A percentile compares a stretch with the other conserved stretches of the same genome.
Conservation (phyloP, 768 basidiomycete species). For the Tremella yokohamensis region DNA sequence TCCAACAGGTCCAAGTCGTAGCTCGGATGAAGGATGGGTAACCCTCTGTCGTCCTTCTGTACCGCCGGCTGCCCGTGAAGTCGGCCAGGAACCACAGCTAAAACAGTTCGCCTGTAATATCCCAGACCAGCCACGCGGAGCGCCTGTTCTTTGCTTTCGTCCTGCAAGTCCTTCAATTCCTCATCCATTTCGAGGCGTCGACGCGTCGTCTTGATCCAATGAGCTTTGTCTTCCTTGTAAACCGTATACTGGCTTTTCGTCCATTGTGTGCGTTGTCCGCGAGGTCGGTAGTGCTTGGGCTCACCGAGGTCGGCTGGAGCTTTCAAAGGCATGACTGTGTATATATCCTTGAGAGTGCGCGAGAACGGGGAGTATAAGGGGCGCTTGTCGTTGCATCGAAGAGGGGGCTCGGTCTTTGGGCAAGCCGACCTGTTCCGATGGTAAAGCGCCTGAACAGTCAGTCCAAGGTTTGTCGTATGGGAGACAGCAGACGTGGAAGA, state of each 20-base stretch:
- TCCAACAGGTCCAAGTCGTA: no score
- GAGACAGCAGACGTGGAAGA: conserved; percentile 25
- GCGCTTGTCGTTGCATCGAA: no score
- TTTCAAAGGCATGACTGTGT: no score
- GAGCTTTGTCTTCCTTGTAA: conserved; percentile 26
- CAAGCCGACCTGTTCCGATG: no score
- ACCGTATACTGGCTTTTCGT: conserved; percentile 20
- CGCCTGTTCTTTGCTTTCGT: background rate
- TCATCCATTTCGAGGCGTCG: background rate
- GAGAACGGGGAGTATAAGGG: background rate
- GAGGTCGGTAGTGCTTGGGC: conserved; percentile 13
- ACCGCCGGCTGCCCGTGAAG: conserved; percentile 7
- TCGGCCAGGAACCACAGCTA: conserved; percentile 8
- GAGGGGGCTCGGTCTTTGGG: background rate
- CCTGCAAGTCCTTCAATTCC: background rate
- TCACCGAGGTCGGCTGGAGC: background rate
- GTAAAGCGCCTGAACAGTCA: no score
- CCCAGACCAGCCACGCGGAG: background rate
- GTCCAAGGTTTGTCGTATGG: no score
- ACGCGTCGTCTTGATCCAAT: background rate
- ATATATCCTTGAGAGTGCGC: no score
- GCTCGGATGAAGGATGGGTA: background rate
- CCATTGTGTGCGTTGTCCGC: conserved; percentile 19
- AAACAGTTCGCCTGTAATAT: conserved; percentile 1
- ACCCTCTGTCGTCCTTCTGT: conserved; percentile 7